Conservation (phyloP, 1,284 basidiomycete species). For the Tylopilus orsonianus region DNA sequence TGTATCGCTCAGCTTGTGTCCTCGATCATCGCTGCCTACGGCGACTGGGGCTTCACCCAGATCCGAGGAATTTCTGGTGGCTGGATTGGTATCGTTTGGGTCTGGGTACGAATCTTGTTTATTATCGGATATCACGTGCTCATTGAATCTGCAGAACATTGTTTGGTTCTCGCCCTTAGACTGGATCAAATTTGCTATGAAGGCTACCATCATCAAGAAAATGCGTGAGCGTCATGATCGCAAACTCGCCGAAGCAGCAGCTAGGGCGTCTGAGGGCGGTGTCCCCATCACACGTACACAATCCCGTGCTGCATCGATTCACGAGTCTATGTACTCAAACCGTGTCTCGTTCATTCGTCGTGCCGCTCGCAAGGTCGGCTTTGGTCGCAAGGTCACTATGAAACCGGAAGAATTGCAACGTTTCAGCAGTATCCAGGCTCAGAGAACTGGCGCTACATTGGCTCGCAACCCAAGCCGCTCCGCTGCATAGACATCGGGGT, state of each 20-base stretch:
- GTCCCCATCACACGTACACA: conserved; percentile 84
- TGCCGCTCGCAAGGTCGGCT: conserved; percentile 81
- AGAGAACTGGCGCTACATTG: conserved; percentile 70
- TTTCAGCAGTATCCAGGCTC: conserved; percentile 83
- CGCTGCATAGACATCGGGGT: conserved; percentile 34
- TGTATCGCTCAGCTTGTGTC: conserved; percentile 91
- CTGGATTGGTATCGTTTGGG: conserved; percentile 97
- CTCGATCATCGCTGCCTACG: conserved; percentile 93
- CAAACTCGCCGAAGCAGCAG: conserved; percentile 36
- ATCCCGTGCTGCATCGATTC: conserved; percentile 86
- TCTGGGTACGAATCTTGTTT: conserved; percentile 68
- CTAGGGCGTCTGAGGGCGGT: conserved; percentile 49
- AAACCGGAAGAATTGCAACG: conserved; percentile 82
- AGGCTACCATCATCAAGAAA: conserved; percentile 84
- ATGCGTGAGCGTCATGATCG: conserved; percentile 69
- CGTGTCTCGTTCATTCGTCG: conserved; percentile 88
- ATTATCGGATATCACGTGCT: neutral
- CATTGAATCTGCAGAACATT: conserved; percentile 62
- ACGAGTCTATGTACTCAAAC: conserved; percentile 93
- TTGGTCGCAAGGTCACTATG: conserved; percentile 78
- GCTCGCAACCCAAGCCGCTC: conserved; percentile 76
- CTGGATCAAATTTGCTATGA: conserved; percentile 95
- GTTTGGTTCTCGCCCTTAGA: conserved; percentile 95
- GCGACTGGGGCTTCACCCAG: conserved; percentile 87
- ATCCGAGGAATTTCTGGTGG: conserved; percentile 79